Evolutionary conservation across 495 filamentous ascomycete genomes (phyloP).

Genomic region (Lophiotrema nucula): DNA sequence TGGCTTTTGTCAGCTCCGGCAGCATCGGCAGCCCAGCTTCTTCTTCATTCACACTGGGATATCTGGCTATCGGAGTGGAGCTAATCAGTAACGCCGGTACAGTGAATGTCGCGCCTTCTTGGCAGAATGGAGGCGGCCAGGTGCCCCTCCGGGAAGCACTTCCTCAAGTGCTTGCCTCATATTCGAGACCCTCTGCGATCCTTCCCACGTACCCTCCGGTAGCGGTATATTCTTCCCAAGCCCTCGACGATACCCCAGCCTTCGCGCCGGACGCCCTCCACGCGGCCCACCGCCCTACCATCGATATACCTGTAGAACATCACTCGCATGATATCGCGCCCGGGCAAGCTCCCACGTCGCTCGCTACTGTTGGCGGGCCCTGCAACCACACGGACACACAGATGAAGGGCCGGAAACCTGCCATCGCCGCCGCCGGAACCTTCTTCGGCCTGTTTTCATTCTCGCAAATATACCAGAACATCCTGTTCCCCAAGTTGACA

Average conservation of each 20-base stretch:
- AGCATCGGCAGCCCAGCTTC: constrained; percentile 3
- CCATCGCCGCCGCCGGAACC: constrained; percentile 17
- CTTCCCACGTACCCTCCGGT: constrained; percentile 24
- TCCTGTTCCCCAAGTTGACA: constrained; percentile 45
- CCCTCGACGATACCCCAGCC: not conserved
- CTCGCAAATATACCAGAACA: constrained; percentile 45
- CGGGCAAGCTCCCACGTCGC: constrained; percentile 2
- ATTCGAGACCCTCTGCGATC: constrained; percentile 7
- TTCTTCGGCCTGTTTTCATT: constrained; percentile 30
- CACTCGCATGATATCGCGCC: constrained; percentile 5
- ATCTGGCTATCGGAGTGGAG: constrained; percentile 12
- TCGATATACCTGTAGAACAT: constrained; percentile 25
- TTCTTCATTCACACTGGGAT: not conserved
- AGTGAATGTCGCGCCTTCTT: constrained; percentile 32
- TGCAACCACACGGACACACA: constrained; percentile 10
- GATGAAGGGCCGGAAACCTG: constrained; percentile 30
- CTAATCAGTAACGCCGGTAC: constrained; percentile 25
- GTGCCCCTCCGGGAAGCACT: constrained; percentile 26
- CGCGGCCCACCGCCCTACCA: constrained; percentile 6
- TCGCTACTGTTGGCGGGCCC: constrained; percentile 1
- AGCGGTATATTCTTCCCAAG: constrained; percentile 7
- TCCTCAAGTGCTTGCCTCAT: constrained; percentile 7
- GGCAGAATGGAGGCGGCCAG: constrained; percentile 32
- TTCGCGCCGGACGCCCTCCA: constrained; percentile 27
- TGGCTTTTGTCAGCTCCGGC: constrained; percentile 31